phyloP scores from a whole-genome alignment of 2,329 filamentous ascomycete genomes.

The Claviceps citrina region DNA sequence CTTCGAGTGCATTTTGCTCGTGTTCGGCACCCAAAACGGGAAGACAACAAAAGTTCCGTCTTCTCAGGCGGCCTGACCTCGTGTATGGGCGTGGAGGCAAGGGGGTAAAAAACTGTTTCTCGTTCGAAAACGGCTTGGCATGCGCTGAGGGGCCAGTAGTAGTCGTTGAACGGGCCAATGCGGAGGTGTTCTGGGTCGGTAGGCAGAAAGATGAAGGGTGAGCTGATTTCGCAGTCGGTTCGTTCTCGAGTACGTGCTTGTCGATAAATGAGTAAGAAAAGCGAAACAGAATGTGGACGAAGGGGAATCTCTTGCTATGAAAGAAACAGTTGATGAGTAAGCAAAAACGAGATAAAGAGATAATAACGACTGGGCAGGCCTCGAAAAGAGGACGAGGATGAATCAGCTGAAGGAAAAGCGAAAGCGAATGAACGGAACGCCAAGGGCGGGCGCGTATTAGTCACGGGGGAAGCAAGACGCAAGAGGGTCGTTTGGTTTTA shows the following conservation, averaged over 20 bases:
- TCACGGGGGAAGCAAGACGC: not conserved
- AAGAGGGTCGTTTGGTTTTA: too few species aligned
- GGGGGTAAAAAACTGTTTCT: not conserved
- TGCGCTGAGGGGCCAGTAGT: not conserved
- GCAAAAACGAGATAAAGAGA: not conserved
- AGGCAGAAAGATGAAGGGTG: not conserved
- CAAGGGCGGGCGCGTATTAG: not conserved
- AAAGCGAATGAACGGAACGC: constrained; percentile 2
- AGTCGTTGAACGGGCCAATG: not conserved
- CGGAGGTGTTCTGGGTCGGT: not conserved
- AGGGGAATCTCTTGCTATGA: not conserved
- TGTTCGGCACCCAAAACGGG: not conserved
- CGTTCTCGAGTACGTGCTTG: not conserved
- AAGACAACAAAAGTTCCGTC: not conserved
- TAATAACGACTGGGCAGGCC: not conserved
- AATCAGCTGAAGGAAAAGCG: not conserved
- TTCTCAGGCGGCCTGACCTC: not conserved
- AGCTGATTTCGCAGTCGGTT: not conserved
- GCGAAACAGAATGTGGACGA: not conserved
- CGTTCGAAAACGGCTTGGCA: not conserved
- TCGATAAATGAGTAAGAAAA: not conserved
- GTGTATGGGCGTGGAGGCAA: not conserved
- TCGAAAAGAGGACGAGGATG: not conserved
- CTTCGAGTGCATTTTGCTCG: constrained; percentile 28
- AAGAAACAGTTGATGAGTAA: not conserved